Percentiles rank a stretch among this genome's conserved stretches.
phyloP scores from a whole-genome alignment of 2,329 filamentous ascomycete species.

The Akanthomyces muscarius region DNA sequence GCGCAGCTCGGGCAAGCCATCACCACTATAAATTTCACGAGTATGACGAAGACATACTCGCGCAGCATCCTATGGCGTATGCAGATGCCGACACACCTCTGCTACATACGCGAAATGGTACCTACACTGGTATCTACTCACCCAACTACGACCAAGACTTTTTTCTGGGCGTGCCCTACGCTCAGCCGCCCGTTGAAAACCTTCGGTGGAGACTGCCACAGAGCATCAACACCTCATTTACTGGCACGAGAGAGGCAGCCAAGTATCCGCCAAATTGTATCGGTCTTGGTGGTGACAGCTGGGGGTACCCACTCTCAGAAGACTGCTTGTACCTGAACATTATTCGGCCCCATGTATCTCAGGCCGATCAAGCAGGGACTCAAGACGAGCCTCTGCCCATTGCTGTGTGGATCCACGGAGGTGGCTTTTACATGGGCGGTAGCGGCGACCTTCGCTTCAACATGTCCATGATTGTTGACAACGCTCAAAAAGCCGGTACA shows the following conservation, averaged over 20 bases:
- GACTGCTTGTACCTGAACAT: not conserved
- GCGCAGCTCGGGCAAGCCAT: not conserved
- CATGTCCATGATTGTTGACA: not conserved
- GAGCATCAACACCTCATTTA: not conserved
- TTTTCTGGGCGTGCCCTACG: slow-evolving; percentile 52
- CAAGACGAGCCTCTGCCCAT: not conserved
- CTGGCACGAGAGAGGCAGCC: not conserved
- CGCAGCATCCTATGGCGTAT: not conserved
- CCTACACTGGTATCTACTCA: slow-evolving; percentile 39
- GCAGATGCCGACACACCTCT: not conserved
- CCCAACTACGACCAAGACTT: slow-evolving; percentile 37
- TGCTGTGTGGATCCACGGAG: not conserved
- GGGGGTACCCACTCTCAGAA: not conserved
- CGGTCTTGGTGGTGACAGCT: not conserved
- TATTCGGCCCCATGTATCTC: not conserved
- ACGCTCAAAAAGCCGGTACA: not conserved
- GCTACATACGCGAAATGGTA: not conserved
- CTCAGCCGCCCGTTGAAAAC: slow-evolving; percentile 31
- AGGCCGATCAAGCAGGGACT: not conserved
- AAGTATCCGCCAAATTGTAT: not conserved
- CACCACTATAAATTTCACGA: slow-evolving; percentile 1
- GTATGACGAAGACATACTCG: not conserved
- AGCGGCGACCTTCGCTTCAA: not conserved
- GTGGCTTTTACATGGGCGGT: slow-evolving; percentile 6
- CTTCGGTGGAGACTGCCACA: slow-evolving; percentile 1